phyloP scores from a whole-genome alignment of 164 flowering plant species.

The Euptelea pleiosperma region DNA sequence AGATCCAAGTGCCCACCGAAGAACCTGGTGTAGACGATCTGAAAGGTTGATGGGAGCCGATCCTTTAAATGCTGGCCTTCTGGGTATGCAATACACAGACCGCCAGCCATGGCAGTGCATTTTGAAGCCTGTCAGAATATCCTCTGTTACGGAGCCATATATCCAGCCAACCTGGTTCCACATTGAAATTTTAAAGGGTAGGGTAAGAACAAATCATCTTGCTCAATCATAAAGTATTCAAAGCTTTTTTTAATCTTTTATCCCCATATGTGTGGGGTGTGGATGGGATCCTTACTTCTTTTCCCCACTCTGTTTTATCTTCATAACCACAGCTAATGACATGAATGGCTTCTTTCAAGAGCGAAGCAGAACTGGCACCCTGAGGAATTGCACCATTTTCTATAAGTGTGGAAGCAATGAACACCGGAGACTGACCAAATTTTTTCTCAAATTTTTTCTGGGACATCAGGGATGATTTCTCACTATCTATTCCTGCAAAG shows the following conservation, averaged over 20 bases:
- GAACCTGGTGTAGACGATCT: constrained; percentile 77
- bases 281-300: constrained; percentile 41
- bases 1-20: constrained; percentile 81
- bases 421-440: constrained; percentile 66
- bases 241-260: no score
- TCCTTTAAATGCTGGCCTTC: constrained; percentile 69
- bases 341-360: constrained; percentile 68
- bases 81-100: constrained; percentile 78
- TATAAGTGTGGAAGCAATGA: constrained; percentile 52
- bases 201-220: not conserved
- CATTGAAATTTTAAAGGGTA: not conserved
- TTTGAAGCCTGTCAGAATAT: constrained; percentile 75
- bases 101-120: constrained; percentile 89
- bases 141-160: constrained; percentile 79
- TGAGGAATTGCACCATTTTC: constrained; percentile 58
- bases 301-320: constrained; percentile 80
- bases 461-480: constrained; percentile 39
- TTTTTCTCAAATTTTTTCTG: constrained; percentile 54
- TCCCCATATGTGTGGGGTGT: not conserved
- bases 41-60: constrained; percentile 79
- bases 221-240: no score
- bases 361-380: constrained; percentile 42
- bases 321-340: constrained; percentile 79
- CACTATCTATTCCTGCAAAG: constrained; percentile 43
- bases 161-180: constrained; percentile 75